Conservation (phyloP, 352 stramenopile species). For the Nothophytophthora sp. region DNA sequence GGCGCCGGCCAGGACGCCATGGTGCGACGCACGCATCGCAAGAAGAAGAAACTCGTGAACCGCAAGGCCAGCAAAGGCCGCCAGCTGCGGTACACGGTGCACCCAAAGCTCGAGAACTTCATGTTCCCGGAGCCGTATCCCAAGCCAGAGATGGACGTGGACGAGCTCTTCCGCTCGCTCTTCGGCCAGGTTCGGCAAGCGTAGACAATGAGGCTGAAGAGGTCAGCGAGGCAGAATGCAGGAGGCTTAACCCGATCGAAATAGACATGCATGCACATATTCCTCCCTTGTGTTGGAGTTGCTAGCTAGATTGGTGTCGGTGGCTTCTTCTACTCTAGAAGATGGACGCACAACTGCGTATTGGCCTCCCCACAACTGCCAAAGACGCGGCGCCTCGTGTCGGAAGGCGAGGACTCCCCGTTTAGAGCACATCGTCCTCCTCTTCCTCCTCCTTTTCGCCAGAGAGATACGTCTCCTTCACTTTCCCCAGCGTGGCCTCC, state of each 20-base stretch:
- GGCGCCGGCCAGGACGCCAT: conserved; percentile 53
- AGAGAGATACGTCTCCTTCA: conserved; percentile 65
- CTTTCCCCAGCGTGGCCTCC: conserved; percentile 36
- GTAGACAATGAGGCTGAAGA: no score
- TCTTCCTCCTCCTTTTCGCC: conserved; percentile 79
- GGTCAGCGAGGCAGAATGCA: background rate
- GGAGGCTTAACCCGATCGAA: background rate
- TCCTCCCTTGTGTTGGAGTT: background rate
- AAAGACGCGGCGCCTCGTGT: conserved; percentile 10
- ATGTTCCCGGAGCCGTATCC: conserved; percentile 89
- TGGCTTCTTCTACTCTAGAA: conserved; percentile 16
- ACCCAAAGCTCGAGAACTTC: conserved; percentile 90
- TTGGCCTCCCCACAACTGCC: conserved; percentile 1
- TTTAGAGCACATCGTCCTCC: conserved; percentile 86
- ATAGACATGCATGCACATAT: background rate
- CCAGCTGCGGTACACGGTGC: conserved; percentile 80
- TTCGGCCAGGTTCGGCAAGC: conserved; percentile 67
- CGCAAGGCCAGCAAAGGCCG: conserved; percentile 88
- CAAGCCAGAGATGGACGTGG: conserved; percentile 75
- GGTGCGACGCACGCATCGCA: conserved; percentile 61
- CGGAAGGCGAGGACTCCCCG: conserved; percentile 4
- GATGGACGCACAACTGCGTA: conserved; percentile 4
- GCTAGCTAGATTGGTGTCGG: conserved; percentile 11
- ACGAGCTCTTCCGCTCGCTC: conserved; percentile 85
- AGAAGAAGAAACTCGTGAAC: conserved; percentile 90